These are phyloP conservation scores for Botryosphaeria agaves DNA, from an alignment of 2,329 filamentous ascomycete genomes.

Conservation along the genomic window DNA sequence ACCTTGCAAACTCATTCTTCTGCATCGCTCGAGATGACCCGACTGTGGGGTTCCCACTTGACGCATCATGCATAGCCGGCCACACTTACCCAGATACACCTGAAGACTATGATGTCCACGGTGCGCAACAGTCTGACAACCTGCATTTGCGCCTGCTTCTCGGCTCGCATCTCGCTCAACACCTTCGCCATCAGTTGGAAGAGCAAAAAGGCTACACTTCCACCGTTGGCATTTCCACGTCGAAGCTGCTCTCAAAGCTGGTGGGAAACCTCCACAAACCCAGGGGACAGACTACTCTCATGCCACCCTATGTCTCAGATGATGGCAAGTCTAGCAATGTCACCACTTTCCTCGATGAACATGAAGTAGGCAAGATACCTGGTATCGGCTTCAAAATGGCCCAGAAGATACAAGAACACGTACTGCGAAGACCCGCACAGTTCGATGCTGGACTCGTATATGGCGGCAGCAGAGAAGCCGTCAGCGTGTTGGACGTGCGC, in stretches of 20 bases:
- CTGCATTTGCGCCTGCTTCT: conserved; percentile 44
- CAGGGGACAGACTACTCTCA: conserved; percentile 66
- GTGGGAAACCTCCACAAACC: conserved; percentile 76
- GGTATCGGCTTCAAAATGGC: conserved; percentile 73
- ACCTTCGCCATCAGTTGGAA: conserved; percentile 58
- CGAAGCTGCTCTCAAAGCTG: conserved; percentile 73
- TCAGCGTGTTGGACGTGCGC: conserved; percentile 52
- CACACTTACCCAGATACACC: conserved; percentile 32
- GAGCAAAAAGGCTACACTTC: conserved; percentile 67
- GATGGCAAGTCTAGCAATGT: conserved; percentile 30
- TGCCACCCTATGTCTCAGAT: conserved; percentile 40
- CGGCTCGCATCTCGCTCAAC: conserved; percentile 63
- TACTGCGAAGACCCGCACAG: conserved; percentile 30
- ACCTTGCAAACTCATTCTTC: conserved; percentile 59
- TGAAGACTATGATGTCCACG: conserved; percentile 1
- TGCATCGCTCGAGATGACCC: conserved; percentile 56
- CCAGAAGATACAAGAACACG: conserved; percentile 44
- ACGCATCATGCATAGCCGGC: conserved; percentile 52
- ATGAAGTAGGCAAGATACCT: conserved; percentile 65
- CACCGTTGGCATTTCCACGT: conserved; percentile 75
- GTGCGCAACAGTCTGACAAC: conserved; percentile 3
- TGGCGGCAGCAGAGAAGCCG: conserved; percentile 31
- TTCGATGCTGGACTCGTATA: conserved; percentile 29
- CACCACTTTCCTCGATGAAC: conserved; percentile 52
- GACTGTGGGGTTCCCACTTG: conserved; percentile 61